These are phyloP conservation scores for Sclerotinia subarctica DNA, from an alignment of 2,329 filamentous ascomycete species.

Conservation along the genomic window DNA sequence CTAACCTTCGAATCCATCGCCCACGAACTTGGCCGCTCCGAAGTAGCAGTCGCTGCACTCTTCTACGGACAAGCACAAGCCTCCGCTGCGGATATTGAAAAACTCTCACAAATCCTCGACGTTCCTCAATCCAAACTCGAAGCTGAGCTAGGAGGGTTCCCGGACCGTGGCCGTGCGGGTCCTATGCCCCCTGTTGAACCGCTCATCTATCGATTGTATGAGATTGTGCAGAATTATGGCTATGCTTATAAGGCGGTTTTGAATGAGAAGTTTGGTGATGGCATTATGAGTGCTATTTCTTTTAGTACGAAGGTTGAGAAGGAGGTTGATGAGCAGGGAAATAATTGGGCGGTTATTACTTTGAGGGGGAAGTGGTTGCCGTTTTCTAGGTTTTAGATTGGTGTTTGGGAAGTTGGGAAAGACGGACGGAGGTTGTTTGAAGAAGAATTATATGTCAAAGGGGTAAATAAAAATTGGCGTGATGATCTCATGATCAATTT, in stretches of 20 bases:
- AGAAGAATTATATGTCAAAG: not conserved
- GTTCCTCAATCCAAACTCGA: conserved; percentile 56
- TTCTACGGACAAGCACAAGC: conserved; percentile 88
- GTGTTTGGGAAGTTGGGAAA: no score
- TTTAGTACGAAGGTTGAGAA: conserved; percentile 92
- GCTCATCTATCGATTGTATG: conserved; percentile 84
- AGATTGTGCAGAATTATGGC: conserved; percentile 95
- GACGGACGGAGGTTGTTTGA: not conserved
- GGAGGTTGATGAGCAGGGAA: conserved; percentile 81
- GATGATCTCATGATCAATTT: not conserved
- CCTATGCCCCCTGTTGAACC: conserved; percentile 85
- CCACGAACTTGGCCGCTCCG: conserved; percentile 69
- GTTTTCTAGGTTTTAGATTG: conserved; percentile 15
- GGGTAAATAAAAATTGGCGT: not conserved
- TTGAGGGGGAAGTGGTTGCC: conserved; percentile 72
- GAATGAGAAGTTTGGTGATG: conserved; percentile 92
- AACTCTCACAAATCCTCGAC: conserved; percentile 63
- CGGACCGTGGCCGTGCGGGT: conserved; percentile 73
- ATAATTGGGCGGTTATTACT: conserved; percentile 82
- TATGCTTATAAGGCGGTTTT: conserved; percentile 93
- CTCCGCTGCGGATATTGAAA: conserved; percentile 63
- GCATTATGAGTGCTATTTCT: conserved; percentile 94
- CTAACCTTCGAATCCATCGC: conserved; percentile 80
- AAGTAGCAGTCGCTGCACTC: conserved; percentile 84
- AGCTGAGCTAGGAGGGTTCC: conserved; percentile 66